phyloP scores from a whole-genome alignment of 345 rosid species.

The Pseudoturritis turrita region DNA sequence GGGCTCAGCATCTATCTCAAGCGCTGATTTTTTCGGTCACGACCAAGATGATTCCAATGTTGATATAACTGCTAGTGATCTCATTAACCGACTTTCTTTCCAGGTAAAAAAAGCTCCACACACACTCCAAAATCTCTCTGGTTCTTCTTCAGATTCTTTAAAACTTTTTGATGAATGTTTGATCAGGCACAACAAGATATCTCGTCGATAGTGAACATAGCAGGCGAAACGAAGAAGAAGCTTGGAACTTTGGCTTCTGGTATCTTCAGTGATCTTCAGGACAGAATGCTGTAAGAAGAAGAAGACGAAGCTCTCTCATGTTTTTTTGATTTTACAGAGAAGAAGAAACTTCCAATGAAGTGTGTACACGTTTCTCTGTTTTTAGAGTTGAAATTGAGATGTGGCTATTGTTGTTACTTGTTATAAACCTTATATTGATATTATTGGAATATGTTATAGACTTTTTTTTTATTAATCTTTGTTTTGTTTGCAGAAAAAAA shows the following conservation, averaged over 20 bases:
- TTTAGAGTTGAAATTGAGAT: constrained; percentile 15
- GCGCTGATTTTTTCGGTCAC: constrained; percentile 92
- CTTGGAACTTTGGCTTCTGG: constrained; percentile 83
- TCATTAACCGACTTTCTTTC: constrained; percentile 84
- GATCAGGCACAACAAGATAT: constrained; percentile 91
- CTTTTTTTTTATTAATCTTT: neutral
- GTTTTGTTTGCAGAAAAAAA: constrained; percentile 2
- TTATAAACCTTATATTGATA: constrained; percentile 2
- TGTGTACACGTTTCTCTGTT: constrained; percentile 10
- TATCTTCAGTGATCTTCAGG: constrained; percentile 83
- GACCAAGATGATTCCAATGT: constrained; percentile 42
- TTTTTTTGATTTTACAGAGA: constrained; percentile 3
- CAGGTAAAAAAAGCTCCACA: constrained; percentile 50
- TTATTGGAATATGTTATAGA: neutral
- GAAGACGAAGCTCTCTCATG: neutral
- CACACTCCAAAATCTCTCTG: neutral
- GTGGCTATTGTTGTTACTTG: constrained; percentile 18
- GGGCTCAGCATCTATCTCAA: constrained; percentile 92
- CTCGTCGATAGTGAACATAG: constrained; percentile 88
- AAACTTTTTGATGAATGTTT: neutral
- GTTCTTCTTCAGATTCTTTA: neutral
- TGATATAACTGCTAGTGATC: constrained; percentile 87
- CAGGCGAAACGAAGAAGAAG: constrained; percentile 97
- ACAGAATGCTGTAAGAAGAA: constrained; percentile 71
- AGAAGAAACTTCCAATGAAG: constrained; percentile 6